Percentiles rank a stretch among this genome's conserved stretches.
Conservation (phyloP, 2,329 filamentous ascomycete genomes). For the Neopestalotiopsis clavispora region DNA sequence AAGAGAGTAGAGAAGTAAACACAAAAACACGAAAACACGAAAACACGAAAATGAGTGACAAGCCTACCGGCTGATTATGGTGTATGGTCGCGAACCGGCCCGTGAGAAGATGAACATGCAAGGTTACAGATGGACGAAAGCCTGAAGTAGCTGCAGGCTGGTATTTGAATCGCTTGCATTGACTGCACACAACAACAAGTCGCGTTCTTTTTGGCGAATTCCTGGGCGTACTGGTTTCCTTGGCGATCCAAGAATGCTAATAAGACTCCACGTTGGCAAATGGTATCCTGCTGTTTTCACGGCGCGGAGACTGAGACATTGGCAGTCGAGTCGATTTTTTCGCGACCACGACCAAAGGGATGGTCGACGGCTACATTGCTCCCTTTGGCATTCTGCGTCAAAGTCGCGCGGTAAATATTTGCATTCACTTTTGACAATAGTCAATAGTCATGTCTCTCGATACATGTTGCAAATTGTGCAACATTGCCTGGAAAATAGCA, state of each 20-base stretch:
- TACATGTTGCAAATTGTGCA: too few species aligned
- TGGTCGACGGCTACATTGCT: background rate
- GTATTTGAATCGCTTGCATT: slow-evolving; percentile 9
- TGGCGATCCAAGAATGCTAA: slow-evolving; percentile 12
- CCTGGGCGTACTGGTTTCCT: background rate
- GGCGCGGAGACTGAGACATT: slow-evolving; percentile 14
- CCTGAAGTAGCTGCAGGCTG: background rate
- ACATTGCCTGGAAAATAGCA: too few species aligned
- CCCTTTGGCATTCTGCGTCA: background rate
- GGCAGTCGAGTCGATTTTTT: background rate
- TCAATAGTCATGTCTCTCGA: too few species aligned
- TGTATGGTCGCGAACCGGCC: slow-evolving; percentile 22
- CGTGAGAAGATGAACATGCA: slow-evolving; percentile 21
- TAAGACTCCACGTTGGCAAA: slow-evolving; percentile 13
- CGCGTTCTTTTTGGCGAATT: background rate
- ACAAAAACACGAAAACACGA: slow-evolving; percentile 16
- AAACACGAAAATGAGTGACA: slow-evolving; percentile 21
- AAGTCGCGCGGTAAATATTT: background rate
- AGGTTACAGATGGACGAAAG: slow-evolving; percentile 17
- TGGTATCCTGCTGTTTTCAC: background rate
- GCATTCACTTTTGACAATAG: background rate
- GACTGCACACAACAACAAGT: background rate
- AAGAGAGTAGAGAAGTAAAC: slow-evolving; percentile 31
- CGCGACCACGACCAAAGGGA: background rate
- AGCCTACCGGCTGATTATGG: slow-evolving; percentile 20